Evolutionary conservation across 371 early-diverging fungal genomes (phyloP), one percentile per base, ranked within the genome.

Genomic region (Umbelopsis sp.): DNA sequence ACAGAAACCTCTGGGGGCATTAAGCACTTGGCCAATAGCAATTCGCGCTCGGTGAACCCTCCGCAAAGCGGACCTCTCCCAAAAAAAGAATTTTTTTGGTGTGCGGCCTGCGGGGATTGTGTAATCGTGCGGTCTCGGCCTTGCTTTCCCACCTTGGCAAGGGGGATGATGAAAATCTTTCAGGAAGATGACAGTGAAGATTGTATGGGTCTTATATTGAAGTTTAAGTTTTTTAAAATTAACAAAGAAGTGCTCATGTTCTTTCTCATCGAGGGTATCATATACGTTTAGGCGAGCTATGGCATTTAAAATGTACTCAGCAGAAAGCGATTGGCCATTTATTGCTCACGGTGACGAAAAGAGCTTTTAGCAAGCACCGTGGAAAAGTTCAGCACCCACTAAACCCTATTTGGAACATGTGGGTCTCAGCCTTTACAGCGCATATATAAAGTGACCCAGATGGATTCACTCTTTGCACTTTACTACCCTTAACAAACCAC

Each of bases 91-190:
- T 57, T 57, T 57, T 57, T 16, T 29, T 37, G 35, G 18, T 11
- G 48, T 16, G 48, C 41, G 41, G 41, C 41, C 52, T 51, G 57
- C 57, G 57, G 57, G 57, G 57, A 35, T 35, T 57, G 29, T 29
- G 18, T 57, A 29, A 57, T 35, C n/a, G 57, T 35, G 16, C 35
- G 57, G 57, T 35, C 57, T 57, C 57, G 57, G 57, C 37, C 57
- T 35, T 35, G 16, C 57, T 57, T 57, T 57, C 57, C 57, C 57
- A 57, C 57, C 57, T 57, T 57, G 57, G 57, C 6, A 57, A 57
- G 57, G 57, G 29, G 35, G 18, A 35, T 57, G 35, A 57, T 32
- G 57, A 57, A 25, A 57, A 57, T 57, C 22, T 37, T 52, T 41
- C 41, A 41, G 41, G 7, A 41, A 41, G 41, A 41, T 41, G 12